Conservation (phyloP, 306 rosid genomes). For the Ziziphus jujuba region DNA sequence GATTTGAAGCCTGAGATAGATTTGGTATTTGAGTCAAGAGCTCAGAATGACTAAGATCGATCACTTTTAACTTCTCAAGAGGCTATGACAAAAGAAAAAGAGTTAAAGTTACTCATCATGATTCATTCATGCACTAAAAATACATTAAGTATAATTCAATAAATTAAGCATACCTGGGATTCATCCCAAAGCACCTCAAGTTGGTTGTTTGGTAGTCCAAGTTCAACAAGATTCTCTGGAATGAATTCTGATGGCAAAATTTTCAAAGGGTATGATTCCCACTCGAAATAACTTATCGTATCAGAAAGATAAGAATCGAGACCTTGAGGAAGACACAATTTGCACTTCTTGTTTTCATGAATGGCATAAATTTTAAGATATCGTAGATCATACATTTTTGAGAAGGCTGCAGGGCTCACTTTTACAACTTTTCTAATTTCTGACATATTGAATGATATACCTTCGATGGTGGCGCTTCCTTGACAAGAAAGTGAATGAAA, state of each 20-base stretch:
- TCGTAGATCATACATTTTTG: background rate
- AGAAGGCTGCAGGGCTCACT: conserved; percentile 20
- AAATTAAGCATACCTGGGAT: conserved; percentile 11
- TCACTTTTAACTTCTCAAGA: background rate
- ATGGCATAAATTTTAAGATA: too few relatives aligned
- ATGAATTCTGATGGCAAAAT: conserved; percentile 3
- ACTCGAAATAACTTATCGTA: conserved; percentile 5
- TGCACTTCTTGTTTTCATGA: background rate
- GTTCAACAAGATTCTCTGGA: conserved; percentile 19
- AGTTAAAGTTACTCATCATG: background rate
- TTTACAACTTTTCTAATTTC: background rate
- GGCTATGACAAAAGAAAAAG: background rate
- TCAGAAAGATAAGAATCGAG: conserved; percentile 6
- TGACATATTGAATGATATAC: background rate
- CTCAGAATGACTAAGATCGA: background rate
- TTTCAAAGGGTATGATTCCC: conserved; percentile 21
- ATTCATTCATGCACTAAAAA: too few relatives aligned
- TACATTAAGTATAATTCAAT: too few relatives aligned
- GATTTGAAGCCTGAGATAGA: background rate
- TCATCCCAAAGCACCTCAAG: conserved; percentile 16
- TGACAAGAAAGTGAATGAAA: background rate
- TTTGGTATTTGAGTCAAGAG: background rate
- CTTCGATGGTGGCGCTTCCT: conserved; percentile 15
- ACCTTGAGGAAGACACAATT: background rate
- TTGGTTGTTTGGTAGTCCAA: conserved; percentile 5